Conservation (phyloP, 257 asterid species). For the Solanum phureja region DNA sequence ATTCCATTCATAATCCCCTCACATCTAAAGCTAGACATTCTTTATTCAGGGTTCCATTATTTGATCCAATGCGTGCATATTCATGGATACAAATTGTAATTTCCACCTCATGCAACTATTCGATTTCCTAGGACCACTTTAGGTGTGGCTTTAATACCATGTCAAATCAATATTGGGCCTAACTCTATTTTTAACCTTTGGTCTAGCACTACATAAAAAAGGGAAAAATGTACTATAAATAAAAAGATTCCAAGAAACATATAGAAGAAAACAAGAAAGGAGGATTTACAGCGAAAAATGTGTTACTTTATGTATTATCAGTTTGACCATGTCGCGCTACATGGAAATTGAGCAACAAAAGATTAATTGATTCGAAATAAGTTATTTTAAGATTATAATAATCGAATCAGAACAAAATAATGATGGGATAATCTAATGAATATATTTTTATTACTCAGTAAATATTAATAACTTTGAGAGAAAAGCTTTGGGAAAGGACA, state of each 20-base stretch:
- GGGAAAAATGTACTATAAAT: not conserved
- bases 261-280: not conserved
- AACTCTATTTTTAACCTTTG: not conserved
- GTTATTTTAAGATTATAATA: not conserved
- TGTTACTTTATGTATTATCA: not conserved
- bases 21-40: no score
- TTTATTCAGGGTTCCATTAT: not conserved
- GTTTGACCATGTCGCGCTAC: not conserved
- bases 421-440: not conserved
- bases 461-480: not conserved
- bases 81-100: no score
- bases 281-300: not conserved
- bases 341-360: not conserved
- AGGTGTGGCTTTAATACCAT: not conserved
- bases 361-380: not conserved
- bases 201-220: not conserved
- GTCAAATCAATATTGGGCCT: not conserved
- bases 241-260: not conserved
- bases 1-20: no score
- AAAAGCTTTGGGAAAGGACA: not conserved
- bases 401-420: not conserved
- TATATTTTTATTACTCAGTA: not conserved
- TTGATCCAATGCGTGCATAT: not conserved
- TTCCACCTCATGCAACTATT: not conserved
- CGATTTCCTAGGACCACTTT: no score